Base-by-base conservation (phyloP, 257 asterid species). In the Gentiana macrophylla region DNA sequence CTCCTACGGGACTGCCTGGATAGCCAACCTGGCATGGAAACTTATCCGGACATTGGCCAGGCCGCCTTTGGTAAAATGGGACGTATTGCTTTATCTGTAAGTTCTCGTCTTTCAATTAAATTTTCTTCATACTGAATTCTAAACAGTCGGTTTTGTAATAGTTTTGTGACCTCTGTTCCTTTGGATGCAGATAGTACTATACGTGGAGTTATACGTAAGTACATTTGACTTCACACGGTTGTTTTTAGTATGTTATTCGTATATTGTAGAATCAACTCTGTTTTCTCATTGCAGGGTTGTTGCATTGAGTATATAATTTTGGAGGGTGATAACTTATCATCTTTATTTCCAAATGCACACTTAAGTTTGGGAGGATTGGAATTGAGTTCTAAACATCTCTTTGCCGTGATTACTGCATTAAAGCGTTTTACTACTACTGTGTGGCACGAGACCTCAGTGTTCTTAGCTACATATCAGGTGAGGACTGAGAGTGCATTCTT, bases 1-100 rank as follows among this genome's bases (percentile, higher is more conserved):
- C 99, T 92, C 61, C 71, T 88, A 13, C 74, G 95, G 41, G 52
- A 48, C 64, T 88, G 99, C 67, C 77, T 88, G 77, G 99, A 92
- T 73, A 92, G 99, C 75, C 80, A 80, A 70, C 99, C 99, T 0
- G 99, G 95, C 33, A 94, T 92, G 12, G 89, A 79, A 58, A 92
- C 99, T 1, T 92, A 92, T 61, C 99, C 99, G 0, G 99, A 92
- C 68, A 85, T 92, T 56, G 99, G 99, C 64, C 95, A 88, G 72
- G 99, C 95, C 38, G 99, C 99, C 8, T 92, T 92, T 37, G 99
- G 99, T 38, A 74, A 79, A 2, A 13, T 51, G 2, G 99, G 99
- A n/a, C 94, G 97, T 55, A 49, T 86, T 50, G 62, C 67, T 68
- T 81, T 92, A 64, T 92, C 99, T 2, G 99, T 92, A 78, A 60